Evolutionary conservation across 2,329 filamentous ascomycete genomes (phyloP).

Genomic region (Scedosporium aurantiacum): DNA sequence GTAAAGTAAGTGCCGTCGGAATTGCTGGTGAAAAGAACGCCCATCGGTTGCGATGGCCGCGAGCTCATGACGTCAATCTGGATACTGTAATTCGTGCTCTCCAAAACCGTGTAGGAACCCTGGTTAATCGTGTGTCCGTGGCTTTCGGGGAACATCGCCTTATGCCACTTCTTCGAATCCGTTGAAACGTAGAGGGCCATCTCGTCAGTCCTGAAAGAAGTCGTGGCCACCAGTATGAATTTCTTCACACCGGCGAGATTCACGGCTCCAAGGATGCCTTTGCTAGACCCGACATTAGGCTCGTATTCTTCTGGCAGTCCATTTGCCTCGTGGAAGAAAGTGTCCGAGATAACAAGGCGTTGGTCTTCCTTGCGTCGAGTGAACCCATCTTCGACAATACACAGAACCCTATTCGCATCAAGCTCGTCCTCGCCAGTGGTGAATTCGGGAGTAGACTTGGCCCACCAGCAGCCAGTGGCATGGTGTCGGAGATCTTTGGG

Average conservation of each 20-base stretch:
- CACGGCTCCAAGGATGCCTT: slow-evolving; percentile 67
- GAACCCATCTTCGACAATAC: slow-evolving; percentile 64
- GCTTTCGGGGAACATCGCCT: slow-evolving; percentile 74
- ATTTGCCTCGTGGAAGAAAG: slow-evolving; percentile 55
- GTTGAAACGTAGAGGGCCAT: slow-evolving; percentile 84
- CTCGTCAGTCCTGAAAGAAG: slow-evolving; percentile 71
- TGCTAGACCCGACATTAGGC: slow-evolving; percentile 62
- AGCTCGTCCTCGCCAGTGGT: slow-evolving; percentile 53
- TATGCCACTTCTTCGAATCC: slow-evolving; percentile 78
- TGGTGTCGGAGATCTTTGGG: slow-evolving; percentile 54
- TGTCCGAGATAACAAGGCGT: slow-evolving; percentile 68
- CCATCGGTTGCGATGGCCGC: slow-evolving; percentile 58
- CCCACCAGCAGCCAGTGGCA: slow-evolving; percentile 77
- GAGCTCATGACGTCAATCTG: slow-evolving; percentile 84
- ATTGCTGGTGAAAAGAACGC: slow-evolving; percentile 87
- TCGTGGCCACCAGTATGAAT: slow-evolving; percentile 73
- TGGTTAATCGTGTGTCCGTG: slow-evolving; percentile 62
- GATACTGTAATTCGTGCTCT: slow-evolving; percentile 96
- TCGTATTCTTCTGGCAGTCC: slow-evolving; percentile 53
- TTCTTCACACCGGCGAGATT: slow-evolving; percentile 78
- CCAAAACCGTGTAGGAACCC: slow-evolving; percentile 83
- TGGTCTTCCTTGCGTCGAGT: slow-evolving; percentile 64
- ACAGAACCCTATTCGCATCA: slow-evolving; percentile 64
- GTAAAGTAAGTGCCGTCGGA: slow-evolving; percentile 96
- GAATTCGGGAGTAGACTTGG: slow-evolving; percentile 65